Base-by-base conservation (phyloP, 495 filamentous ascomycete genomes). In the Extremus antarcticus region DNA sequence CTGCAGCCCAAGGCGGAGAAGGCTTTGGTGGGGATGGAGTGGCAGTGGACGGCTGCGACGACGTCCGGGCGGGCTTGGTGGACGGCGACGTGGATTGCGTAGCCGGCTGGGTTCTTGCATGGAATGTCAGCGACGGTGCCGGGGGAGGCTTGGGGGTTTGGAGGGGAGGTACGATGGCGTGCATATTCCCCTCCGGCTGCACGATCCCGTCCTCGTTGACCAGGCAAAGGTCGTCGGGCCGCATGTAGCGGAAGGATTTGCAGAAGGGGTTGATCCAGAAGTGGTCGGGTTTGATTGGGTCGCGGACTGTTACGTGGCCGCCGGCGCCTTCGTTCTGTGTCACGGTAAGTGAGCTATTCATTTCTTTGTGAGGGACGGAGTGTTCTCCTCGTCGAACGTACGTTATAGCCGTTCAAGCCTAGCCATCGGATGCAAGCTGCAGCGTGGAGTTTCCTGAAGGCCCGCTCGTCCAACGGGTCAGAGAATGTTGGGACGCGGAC, bases 181-280 rank as follows among this genome's bases (percentile, higher is more conserved):
- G 72, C 29, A 76, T 73, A 0, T 74, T 64, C 0, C 85, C 85
- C 7, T 85, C 84, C 21, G 77, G 85, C 51, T 90, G 77, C 22
- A 89, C 74, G 32, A 80, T 69, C 0, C 86, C 86, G 0, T 71
- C 64, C 50, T 82, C 74, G 59, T 84, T 72, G 24, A 90, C 85
- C 41, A 76, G 47, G 57, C 89, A 85, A 23, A 90, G 74, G 61
- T 88, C 84, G 4, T 78, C 81, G 20, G 76, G 74, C 52, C 78
- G 84, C 49, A 90, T 84, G 51, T 82, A 67, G n/a, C 77, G 78
- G 69, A 87, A 89, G 0, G 82, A 75, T 10, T 81, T 75, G 25
- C 85, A 84, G 61, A 88, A 86, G 0, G 86, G 86, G 56, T 89
- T 89, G 22, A 89, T 85, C 86, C 85, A 89, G 52, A 55, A 55